These are phyloP conservation scores for Kandelia obovata DNA, from an alignment of 345 rosid genomes.

Conservation along the genomic window DNA sequence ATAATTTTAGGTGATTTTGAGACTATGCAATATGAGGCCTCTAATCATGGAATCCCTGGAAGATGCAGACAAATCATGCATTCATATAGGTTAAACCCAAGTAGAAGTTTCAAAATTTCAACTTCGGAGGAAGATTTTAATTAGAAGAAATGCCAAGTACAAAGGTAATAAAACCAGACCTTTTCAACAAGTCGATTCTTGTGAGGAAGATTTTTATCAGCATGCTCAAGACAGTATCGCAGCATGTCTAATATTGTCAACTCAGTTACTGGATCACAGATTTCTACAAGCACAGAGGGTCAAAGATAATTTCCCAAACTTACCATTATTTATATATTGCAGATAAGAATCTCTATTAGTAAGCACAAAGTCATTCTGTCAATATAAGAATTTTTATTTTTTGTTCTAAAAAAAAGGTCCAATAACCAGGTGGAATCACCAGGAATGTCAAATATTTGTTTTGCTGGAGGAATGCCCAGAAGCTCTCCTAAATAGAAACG, in stretches of 20 bases:
- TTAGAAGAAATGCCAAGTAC: background rate
- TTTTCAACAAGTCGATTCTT: slow-evolving; percentile 30
- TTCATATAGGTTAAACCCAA: background rate
- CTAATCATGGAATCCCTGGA: background rate
- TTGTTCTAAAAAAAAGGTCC: no score
- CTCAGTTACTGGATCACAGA: slow-evolving; percentile 45
- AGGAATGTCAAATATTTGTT: slow-evolving; percentile 77
- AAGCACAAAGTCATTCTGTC: background rate
- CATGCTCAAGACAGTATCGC: slow-evolving; percentile 70
- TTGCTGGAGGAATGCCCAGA: slow-evolving; percentile 62
- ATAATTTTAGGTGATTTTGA: background rate
- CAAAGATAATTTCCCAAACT: slow-evolving; percentile 1
- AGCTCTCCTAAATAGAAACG: slow-evolving; percentile 61
- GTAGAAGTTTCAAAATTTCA: background rate
- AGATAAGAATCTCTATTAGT: no score
- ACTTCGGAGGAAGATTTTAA: background rate
- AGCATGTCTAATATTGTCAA: slow-evolving; percentile 54
- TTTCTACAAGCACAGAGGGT: slow-evolving; percentile 38
- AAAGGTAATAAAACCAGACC: slow-evolving; percentile 29
- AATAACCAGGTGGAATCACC: slow-evolving; percentile 38
- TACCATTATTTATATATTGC: slow-evolving; percentile 6
- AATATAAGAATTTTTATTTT: background rate
- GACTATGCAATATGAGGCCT: background rate
- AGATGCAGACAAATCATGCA: background rate
- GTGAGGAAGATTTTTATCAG: slow-evolving; percentile 62